Conservation (phyloP, 2,329 filamentous ascomycete species). For the Furcasterigmium sp. region DNA sequence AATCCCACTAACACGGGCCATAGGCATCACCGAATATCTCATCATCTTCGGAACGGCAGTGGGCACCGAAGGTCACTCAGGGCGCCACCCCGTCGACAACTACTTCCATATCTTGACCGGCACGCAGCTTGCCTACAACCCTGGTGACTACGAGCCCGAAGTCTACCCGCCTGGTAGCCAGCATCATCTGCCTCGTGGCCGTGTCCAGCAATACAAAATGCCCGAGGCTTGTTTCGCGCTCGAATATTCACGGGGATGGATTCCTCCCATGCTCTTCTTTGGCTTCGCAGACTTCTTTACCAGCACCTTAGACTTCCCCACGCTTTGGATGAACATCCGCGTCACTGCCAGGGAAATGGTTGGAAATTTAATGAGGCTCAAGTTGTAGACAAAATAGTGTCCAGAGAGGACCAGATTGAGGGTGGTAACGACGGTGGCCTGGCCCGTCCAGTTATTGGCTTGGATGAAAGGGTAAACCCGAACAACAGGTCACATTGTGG, state of each 20-base stretch:
- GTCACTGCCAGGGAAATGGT: slow-evolving; percentile 74
- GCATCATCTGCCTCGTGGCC: slow-evolving; percentile 65
- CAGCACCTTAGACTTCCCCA: slow-evolving; percentile 80
- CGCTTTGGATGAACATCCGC: slow-evolving; percentile 70
- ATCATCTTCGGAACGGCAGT: slow-evolving; percentile 81
- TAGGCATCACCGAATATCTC: slow-evolving; percentile 79
- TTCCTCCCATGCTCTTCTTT: slow-evolving; percentile 86
- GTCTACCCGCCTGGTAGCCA: slow-evolving; percentile 63
- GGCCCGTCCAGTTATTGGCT: too few species aligned
- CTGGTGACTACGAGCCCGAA: slow-evolving; percentile 53
- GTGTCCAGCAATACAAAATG: slow-evolving; percentile 79
- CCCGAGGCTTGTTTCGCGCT: slow-evolving; percentile 69
- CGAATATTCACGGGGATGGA: slow-evolving; percentile 82
- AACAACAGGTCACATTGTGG: too few species aligned
- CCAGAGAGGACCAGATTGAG: not conserved
- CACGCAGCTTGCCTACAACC: slow-evolving; percentile 68
- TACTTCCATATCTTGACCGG: slow-evolving; percentile 87
- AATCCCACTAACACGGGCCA: not conserved
- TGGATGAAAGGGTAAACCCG: too few species aligned
- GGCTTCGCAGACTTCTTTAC: slow-evolving; percentile 76
- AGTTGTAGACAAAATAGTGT: slow-evolving; percentile 47
- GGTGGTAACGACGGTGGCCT: too few species aligned
- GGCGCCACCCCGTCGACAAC: slow-evolving; percentile 85
- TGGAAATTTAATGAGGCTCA: slow-evolving; percentile 61
- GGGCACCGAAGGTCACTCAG: slow-evolving; percentile 81